These are phyloP conservation scores for Odontarrhena argentea DNA, from an alignment of 345 rosid genomes.

Conservation along the genomic window DNA sequence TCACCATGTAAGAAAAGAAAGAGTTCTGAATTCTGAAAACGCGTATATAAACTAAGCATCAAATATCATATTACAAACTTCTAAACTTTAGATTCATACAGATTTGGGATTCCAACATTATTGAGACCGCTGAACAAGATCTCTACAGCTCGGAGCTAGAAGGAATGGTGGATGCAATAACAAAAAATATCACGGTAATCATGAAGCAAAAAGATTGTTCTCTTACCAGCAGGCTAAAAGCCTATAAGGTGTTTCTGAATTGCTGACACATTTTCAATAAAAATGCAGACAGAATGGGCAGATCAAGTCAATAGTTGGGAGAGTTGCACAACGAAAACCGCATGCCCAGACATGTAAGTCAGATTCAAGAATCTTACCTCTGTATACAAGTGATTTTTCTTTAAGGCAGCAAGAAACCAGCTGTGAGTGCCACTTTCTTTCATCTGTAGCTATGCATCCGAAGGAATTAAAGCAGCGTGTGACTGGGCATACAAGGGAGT, in stretches of 20 bases:
- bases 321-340: constrained; percentile 54
- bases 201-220: not conserved
- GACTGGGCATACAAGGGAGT: constrained; percentile 88
- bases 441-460: constrained; percentile 70
- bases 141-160: constrained; percentile 54
- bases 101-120: constrained; percentile 82
- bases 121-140: constrained; percentile 66
- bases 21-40: constrained; percentile 10
- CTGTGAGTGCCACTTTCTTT: constrained; percentile 5
- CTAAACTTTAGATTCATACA: constrained; percentile 35
- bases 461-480: constrained; percentile 80
- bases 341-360: constrained; percentile 76
- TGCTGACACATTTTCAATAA: constrained; percentile 4
- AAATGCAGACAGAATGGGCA: constrained; percentile 64
- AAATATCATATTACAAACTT: not conserved
- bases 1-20: constrained; percentile 63
- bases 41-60: not conserved
- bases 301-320: constrained; percentile 71
- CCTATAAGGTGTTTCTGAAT: constrained; percentile 5
- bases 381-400: constrained; percentile 11
- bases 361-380: constrained; percentile 18
- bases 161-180: constrained; percentile 61
- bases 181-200: constrained; percentile 66
- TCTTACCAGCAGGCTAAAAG: constrained; percentile 7
- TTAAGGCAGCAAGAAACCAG: not conserved